Conservation (phyloP, 2,329 filamentous ascomycete species). For the Cytospora leucostoma region DNA sequence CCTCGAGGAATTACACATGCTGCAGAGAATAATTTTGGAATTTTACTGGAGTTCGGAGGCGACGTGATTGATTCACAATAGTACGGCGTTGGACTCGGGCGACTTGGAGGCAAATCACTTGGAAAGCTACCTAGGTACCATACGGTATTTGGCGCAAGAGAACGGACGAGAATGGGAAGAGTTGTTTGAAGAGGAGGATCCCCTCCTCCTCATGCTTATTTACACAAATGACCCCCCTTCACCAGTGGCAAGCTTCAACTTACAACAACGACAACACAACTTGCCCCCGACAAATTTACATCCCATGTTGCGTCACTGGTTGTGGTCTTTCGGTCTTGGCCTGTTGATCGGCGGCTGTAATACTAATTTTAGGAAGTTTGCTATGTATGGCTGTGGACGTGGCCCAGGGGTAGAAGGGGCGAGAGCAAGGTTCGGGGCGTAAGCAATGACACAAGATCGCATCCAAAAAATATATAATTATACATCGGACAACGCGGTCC, state of each 20-base stretch:
- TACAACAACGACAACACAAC: not conserved
- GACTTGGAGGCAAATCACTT: constrained; percentile 2
- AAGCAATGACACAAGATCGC: not conserved
- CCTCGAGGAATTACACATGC: not conserved
- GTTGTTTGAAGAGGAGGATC: not conserved
- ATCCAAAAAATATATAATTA: not conserved
- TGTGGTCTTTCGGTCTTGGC: not conserved
- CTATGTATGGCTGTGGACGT: not conserved
- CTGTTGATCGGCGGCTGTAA: not conserved
- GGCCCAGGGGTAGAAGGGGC: no score
- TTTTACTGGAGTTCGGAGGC: not conserved
- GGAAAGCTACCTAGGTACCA: not conserved
- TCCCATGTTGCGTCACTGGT: not conserved
- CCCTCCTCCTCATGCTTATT: not conserved
- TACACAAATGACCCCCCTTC: not conserved
- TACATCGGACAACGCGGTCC: not conserved
- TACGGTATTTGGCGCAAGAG: constrained; percentile 13
- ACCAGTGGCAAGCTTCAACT: not conserved
- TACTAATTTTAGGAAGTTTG: not conserved
- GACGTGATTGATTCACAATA: not conserved
- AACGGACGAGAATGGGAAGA: not conserved
- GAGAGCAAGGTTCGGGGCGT: not conserved
- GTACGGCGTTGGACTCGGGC: not conserved
- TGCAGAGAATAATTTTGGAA: not conserved
- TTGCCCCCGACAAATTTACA: not conserved